Evolutionary conservation across 208 protist genomes (phyloP), one percentile per base, ranked within the genome.

Genomic region (Plasmodiophora brassicae): DNA sequence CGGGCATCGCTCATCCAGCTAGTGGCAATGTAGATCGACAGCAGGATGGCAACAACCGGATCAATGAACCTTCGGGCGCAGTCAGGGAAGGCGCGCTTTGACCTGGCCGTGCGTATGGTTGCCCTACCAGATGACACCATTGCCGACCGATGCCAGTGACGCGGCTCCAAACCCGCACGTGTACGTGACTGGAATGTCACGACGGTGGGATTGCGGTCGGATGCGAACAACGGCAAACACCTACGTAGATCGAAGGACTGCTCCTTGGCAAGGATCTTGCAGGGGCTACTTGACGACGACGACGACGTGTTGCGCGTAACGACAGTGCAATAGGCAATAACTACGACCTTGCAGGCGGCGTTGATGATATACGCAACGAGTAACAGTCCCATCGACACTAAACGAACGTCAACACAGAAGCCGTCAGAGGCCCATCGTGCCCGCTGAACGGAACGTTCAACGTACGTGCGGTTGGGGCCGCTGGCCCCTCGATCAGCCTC

Each of bases 241-340:
- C 32, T 78, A 78, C 65, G 5, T 8, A 78, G n/a, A 32, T 78
- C 65, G 65, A 44, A 78, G n/a, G 10, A 5, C n/a, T 78, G 65
- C n/a, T 78, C 65, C n/a, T 78, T 78, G 65, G 65, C 65, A 5
- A 78, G 32, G n/a, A 38, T 78, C 10, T 44, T n/a, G n/a, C 65
- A 78, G n/a, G 65, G 32, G 5, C 32, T 44, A n/a, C n/a, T n/a
- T n/a, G n/a, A n/a, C 5, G 14, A n/a, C 10, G 32, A n/a, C 32
- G 41, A 36, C 10, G 65, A 5, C 5, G 65, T 38, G 14, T 78
- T 5, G n/a, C 14, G n/a, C 5, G 65, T 38, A 5, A 78, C 65
- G 32, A 78, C 10, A 36, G 10, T 5, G 41, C 65, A 78, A 32
- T 78, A 78, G 14, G n/a, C 32, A 38, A 78, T 78, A 32, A 78